Percentiles rank a stretch among this genome's conserved stretches.
These are phyloP conservation scores for Sophora flavescens DNA, from an alignment of 306 rosid genomes.

Conservation along the genomic window DNA sequence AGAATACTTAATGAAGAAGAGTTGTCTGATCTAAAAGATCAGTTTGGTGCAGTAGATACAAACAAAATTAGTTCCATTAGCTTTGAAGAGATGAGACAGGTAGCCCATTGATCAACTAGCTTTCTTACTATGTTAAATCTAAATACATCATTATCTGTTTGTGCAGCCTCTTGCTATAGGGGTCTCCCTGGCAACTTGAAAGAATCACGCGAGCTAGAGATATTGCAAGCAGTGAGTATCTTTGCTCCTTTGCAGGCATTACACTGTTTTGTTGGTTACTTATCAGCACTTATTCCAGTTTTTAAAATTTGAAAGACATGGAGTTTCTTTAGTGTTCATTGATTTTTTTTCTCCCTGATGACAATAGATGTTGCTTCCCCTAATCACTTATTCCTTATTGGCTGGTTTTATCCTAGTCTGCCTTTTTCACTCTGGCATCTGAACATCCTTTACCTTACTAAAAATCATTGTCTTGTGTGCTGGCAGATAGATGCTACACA, in stretches of 20 bases:
- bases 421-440: neutral
- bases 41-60: constrained; percentile 95
- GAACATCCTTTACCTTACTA: neutral
- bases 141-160: constrained; percentile 17
- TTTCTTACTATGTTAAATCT: constrained; percentile 16
- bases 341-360: neutral
- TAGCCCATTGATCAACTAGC: constrained; percentile 44
- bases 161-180: constrained; percentile 98
- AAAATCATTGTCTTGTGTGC: constrained; percentile 34
- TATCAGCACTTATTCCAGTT: neutral
- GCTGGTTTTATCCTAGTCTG: constrained; percentile 21
- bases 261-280: constrained; percentile 22
- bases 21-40: constrained; percentile 89
- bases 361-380: constrained; percentile 22
- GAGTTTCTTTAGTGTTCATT: constrained; percentile 24
- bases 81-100: constrained; percentile 99
- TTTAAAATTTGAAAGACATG: constrained; percentile 9
- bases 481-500: constrained; percentile 93
- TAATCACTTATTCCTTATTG: neutral
- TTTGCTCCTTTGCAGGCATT: constrained; percentile 38
- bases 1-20: constrained; percentile 91
- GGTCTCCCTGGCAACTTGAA: constrained; percentile 97
- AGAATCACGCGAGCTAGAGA: constrained; percentile 88
- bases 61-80: constrained; percentile 96
- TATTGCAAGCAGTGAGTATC: constrained; percentile 86